Conservation (phyloP, 1,139 yeast species). For the Eremothecium cymbalariae region DNA sequence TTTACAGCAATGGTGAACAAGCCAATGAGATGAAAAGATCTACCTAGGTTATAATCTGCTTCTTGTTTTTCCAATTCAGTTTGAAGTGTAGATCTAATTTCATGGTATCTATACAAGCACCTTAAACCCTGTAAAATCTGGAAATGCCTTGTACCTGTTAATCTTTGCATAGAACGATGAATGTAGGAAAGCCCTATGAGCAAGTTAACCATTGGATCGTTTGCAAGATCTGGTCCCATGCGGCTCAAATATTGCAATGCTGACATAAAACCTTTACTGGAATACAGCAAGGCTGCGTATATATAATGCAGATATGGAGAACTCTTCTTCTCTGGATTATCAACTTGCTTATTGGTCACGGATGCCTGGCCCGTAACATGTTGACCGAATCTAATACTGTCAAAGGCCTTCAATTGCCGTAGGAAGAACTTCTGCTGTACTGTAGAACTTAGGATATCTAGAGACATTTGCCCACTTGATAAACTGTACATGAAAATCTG, state of each 20-base stretch:
- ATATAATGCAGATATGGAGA: slow-evolving; percentile 68
- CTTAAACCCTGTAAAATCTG: slow-evolving; percentile 84
- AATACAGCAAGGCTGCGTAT: slow-evolving; percentile 71
- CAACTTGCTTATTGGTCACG: slow-evolving; percentile 41
- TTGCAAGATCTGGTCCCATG: slow-evolving; percentile 52
- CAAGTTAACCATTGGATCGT: slow-evolving; percentile 73
- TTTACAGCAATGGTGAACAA: slow-evolving; percentile 61
- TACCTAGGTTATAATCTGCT: slow-evolving; percentile 72
- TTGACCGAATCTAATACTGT: slow-evolving; percentile 48
- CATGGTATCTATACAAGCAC: slow-evolving; percentile 62
- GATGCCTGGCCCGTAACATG: slow-evolving; percentile 74
- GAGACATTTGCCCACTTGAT: slow-evolving; percentile 45
- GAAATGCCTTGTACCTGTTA: slow-evolving; percentile 74
- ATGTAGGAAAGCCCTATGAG: slow-evolving; percentile 72
- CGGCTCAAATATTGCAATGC: slow-evolving; percentile 61
- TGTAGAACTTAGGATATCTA: slow-evolving; percentile 57
- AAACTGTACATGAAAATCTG: slow-evolving; percentile 57
- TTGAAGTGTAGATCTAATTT: slow-evolving; percentile 33
- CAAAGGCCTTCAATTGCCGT: slow-evolving; percentile 84
- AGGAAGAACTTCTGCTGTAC: slow-evolving; percentile 84
- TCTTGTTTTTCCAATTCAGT: slow-evolving; percentile 57
- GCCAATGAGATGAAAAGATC: slow-evolving; percentile 79
- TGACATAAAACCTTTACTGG: slow-evolving; percentile 77
- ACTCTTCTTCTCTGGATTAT: slow-evolving; percentile 38
- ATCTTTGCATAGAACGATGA: slow-evolving; percentile 90